Base-by-base conservation (phyloP, 2,329 filamentous ascomycete species). In the Leptographium procerum region DNA sequence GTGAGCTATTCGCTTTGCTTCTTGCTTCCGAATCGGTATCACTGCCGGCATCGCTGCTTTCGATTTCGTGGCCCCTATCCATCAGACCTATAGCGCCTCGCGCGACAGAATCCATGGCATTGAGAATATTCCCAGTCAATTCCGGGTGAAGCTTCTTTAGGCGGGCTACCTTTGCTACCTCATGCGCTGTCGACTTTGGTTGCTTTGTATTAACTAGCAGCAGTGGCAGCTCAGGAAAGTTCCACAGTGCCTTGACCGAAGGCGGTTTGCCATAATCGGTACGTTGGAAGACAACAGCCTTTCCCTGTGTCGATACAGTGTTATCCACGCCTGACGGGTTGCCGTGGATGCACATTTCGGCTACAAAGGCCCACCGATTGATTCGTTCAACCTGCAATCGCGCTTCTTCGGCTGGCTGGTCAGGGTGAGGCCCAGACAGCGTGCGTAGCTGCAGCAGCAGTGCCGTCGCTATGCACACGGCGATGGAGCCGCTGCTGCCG, bases 241-340 rank as follows among this genome's bases (percentile, higher is more conserved):
- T 84, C 75, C 87, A 89, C 1, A 99, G 72, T 1, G 91, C 82
- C 13, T 79, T 81, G 5, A 97, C 91, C 0, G 75, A 75, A 0
- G 92, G 90, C 3, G 91, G 89, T 68, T 87, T 86, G 59, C 77
- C 77, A 70, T 91, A 89, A 69, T 95, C 87, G 55, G 77, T 81
- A 56, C 91, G 82, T 67, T 92, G 87, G 74, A 95, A 99, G 3
- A 97, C 77, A 1, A 99, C 91, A 0, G 91, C 94, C 73, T 96
- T 96, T 59, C 94, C 94, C 66, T 95, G 89, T 14, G 91, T 88
- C 14, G 92, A 82, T 31, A 99, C 92, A 3, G 94, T 99, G 71
- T 99, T 99, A 73, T 99, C 94, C 50, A 99, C 89, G 0, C 94
- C 94, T 0, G 90, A 96, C 0, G 94, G 94, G 68, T 95, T 97